Percentiles rank a stretch among this genome's conserved stretches.
phyloP scores from a whole-genome alignment of 192 early-diverging fungal species.

The Backusella tuberculispora region DNA sequence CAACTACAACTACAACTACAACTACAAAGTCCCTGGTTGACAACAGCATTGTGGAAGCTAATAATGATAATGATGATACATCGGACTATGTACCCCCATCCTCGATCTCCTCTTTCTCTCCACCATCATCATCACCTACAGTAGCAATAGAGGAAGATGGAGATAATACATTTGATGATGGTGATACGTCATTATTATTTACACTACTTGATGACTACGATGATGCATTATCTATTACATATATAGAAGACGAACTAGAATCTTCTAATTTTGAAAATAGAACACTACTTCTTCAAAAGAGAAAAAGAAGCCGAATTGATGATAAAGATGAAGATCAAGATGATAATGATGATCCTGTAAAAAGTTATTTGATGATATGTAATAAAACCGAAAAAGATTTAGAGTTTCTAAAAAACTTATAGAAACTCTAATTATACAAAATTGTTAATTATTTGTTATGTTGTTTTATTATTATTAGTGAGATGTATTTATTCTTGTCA shows the following conservation, averaged over 20 bases:
- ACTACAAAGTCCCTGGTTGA: not conserved
- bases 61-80: not conserved
- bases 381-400: not conserved
- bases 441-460: not conserved
- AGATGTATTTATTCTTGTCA: not conserved
- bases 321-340: no score
- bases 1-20: not conserved
- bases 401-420: not conserved
- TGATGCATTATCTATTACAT: not conserved
- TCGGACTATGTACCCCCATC: not conserved
- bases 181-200: not conserved
- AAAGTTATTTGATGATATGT: not conserved
- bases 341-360: no score
- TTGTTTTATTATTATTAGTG: not conserved
- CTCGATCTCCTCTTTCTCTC: not conserved
- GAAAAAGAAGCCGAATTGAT: not conserved
- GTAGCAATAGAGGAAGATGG: not conserved
- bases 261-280: not conserved
- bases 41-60: not conserved
- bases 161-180: no score
- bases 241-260: not conserved
- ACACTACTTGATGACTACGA: not conserved
- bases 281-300: not conserved
- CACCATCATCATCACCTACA: not conserved
- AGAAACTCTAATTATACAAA: not conserved